Conservation (phyloP, 768 basidiomycete genomes). For the Dioszegia hungarica region DNA sequence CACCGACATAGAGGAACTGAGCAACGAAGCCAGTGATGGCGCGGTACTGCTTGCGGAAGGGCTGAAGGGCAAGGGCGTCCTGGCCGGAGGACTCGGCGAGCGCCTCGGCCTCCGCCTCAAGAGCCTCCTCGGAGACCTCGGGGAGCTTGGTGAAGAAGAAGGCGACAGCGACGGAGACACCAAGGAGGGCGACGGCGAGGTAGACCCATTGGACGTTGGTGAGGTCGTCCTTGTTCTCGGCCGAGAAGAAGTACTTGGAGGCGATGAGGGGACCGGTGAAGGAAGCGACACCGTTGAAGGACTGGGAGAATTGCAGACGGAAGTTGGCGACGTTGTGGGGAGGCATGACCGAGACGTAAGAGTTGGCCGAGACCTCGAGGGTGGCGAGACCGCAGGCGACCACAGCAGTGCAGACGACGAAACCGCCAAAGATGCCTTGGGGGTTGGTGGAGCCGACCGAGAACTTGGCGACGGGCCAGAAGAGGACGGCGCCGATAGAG, state of each 20-base stretch:
- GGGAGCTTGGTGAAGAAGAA: slow-evolving; percentile 68
- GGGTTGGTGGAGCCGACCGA: slow-evolving; percentile 38
- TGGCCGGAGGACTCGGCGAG: slow-evolving; percentile 48
- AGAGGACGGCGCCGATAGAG: slow-evolving; percentile 63
- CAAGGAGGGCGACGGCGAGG: slow-evolving; percentile 53
- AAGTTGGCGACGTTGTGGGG: slow-evolving; percentile 66
- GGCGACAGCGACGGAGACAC: slow-evolving; percentile 59
- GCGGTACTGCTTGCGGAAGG: slow-evolving; percentile 67
- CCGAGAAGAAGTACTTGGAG: slow-evolving; percentile 68
- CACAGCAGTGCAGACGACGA: slow-evolving; percentile 62
- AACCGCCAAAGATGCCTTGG: slow-evolving; percentile 62
- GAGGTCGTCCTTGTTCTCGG: slow-evolving; percentile 59
- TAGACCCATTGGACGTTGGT: slow-evolving; percentile 59
- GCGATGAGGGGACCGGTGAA: slow-evolving; percentile 69
- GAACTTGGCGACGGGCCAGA: slow-evolving; percentile 71
- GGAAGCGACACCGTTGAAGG: slow-evolving; percentile 70
- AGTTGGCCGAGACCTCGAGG: slow-evolving; percentile 64
- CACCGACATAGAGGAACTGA: slow-evolving; percentile 59
- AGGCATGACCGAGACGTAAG: slow-evolving; percentile 59
- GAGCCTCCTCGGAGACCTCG: slow-evolving; percentile 67
- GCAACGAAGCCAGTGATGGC: slow-evolving; percentile 69
- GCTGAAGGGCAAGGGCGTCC: slow-evolving; percentile 43
- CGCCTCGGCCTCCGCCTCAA: slow-evolving; percentile 51
- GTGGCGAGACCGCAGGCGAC: slow-evolving; percentile 54
- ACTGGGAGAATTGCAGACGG: slow-evolving; percentile 73